Evolutionary conservation across 106 monocot genomes (phyloP).

Genomic region (Dactylorhiza incarnata): DNA sequence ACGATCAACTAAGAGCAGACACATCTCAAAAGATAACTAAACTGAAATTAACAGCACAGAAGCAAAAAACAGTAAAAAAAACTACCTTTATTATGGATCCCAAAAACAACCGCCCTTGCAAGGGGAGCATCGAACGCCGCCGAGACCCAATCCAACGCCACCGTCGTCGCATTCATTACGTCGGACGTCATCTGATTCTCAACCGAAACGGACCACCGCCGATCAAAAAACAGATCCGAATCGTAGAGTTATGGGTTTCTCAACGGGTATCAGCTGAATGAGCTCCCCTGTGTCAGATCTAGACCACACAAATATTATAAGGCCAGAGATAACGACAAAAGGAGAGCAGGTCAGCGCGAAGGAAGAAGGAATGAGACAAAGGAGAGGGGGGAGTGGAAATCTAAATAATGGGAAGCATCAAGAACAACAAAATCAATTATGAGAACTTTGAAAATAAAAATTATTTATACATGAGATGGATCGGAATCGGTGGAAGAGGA

Average conservation of each 20-base stretch:
- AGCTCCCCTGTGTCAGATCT: constrained; percentile 1
- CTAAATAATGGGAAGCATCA: too few species aligned
- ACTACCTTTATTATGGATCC: constrained; percentile 66
- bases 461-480: too few species aligned
- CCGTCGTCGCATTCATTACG: constrained; percentile 36
- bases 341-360: not conserved
- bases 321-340: not conserved
- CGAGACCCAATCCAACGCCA: constrained; percentile 45
- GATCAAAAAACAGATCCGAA: too few species aligned
- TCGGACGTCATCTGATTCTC: constrained; percentile 32
- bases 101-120: constrained; percentile 68
- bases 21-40: not conserved
- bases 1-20: not conserved
- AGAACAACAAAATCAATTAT: too few species aligned
- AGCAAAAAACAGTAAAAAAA: not conserved
- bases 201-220: not conserved
- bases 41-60: not conserved
- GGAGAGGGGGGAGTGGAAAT: too few species aligned
- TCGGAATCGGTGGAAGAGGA: too few species aligned
- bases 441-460: too few species aligned
- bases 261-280: not conserved
- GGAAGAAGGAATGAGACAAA: not conserved
- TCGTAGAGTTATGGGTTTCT: not conserved
- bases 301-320: not conserved
- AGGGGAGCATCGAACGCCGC: constrained; percentile 46